Conservation (phyloP, 108 stramenopile genomes). For the Nitzschia sp. region DNA sequence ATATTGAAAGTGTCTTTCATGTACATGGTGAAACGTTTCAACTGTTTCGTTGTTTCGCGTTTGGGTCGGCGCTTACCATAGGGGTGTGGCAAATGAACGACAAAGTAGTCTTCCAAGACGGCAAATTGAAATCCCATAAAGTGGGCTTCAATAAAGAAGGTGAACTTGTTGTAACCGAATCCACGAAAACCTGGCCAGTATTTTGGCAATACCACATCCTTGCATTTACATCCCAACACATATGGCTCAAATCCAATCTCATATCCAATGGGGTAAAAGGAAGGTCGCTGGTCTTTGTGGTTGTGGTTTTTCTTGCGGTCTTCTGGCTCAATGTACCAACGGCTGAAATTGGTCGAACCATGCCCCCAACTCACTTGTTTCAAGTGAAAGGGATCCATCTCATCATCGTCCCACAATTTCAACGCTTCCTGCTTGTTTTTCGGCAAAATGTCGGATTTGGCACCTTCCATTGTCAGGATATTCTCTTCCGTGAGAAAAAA, state of each 20-base stretch:
- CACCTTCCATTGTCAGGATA: background rate
- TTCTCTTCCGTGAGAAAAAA: background rate
- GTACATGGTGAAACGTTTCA: background rate
- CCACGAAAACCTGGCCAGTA: conserved; percentile 27
- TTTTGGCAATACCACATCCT: conserved; percentile 3
- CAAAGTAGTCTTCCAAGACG: conserved; percentile 21
- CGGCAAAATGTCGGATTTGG: background rate
- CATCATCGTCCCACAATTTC: conserved; percentile 8
- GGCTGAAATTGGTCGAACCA: conserved; percentile 16
- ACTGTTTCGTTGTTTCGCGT: background rate
- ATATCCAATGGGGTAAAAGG: conserved; percentile 12
- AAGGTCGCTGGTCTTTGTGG: background rate
- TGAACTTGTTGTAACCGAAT: conserved; percentile 26
- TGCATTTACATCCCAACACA: conserved; percentile 19
- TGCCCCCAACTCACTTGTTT: conserved; percentile 11
- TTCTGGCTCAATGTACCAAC: conserved; percentile 8
- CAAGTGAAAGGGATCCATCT: conserved; percentile 18
- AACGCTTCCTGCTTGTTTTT: background rate
- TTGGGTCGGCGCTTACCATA: background rate
- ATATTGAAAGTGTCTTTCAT: conserved; percentile 7
- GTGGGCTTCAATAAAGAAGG: conserved; percentile 18
- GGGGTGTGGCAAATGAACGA: conserved; percentile 18
- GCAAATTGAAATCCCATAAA: conserved; percentile 25
- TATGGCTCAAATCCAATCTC: conserved; percentile 27
- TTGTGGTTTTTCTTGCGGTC: background rate